Percentiles rank a stretch among this genome's conserved stretches.
phyloP scores from a whole-genome alignment of 2,329 filamentous ascomycete genomes.

The Fusarium sp. region DNA sequence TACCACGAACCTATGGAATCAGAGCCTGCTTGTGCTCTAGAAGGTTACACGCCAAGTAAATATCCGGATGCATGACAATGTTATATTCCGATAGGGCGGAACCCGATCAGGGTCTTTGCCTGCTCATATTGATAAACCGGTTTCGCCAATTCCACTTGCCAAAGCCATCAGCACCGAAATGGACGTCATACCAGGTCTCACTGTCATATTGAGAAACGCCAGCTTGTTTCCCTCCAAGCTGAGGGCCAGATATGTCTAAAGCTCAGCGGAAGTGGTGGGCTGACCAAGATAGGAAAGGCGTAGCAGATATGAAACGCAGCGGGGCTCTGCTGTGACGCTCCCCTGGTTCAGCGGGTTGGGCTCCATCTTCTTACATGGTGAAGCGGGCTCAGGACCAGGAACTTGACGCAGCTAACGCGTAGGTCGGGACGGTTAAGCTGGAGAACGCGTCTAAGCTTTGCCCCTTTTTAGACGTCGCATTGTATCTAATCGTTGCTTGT shows the following conservation, averaged over 20 bases:
- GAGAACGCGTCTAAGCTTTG: constrained; percentile 20
- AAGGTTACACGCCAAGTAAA: constrained; percentile 3
- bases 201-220: neutral
- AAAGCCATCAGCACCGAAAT: neutral
- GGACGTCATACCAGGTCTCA: neutral
- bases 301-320: constrained; percentile 39
- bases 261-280: neutral
- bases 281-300: constrained; percentile 33
- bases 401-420: neutral
- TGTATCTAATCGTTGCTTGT: constrained; percentile 1
- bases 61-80: neutral
- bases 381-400: neutral
- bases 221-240: neutral
- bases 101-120: neutral
- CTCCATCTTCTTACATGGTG: constrained; percentile 25
- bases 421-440: constrained; percentile 14
- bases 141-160: neutral
- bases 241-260: constrained; percentile 9
- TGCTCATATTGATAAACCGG: neutral
- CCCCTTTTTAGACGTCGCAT: constrained; percentile 25
- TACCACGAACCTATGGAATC: neutral
- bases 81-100: constrained; percentile 9
- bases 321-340: constrained; percentile 27
- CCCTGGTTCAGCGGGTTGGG: constrained; percentile 16
- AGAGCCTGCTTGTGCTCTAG: neutral